phyloP scores from a whole-genome alignment of 2,329 filamentous ascomycete genomes.

The Aspergillus quadrilineatus region DNA sequence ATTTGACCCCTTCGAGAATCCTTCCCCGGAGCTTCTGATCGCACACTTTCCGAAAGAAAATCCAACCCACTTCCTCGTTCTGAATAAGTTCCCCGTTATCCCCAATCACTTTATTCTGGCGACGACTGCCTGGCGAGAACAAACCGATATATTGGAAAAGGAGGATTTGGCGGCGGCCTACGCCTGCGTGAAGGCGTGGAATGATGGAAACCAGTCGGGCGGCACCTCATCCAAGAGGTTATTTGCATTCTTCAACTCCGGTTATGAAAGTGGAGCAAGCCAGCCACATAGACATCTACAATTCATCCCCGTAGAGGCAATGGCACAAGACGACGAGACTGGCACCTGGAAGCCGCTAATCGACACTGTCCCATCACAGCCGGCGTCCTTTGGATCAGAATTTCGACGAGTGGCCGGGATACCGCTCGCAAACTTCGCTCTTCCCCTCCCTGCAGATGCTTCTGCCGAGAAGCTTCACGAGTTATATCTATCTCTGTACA shows the following conservation, averaged over 20 bases:
- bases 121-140: slow-evolving; percentile 44
- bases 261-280: slow-evolving; percentile 49
- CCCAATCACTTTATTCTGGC: slow-evolving; percentile 51
- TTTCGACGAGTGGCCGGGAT: slow-evolving; percentile 34
- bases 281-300: slow-evolving; percentile 50
- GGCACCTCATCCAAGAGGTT: slow-evolving; percentile 26
- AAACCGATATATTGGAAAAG: slow-evolving; percentile 45
- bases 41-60: slow-evolving; percentile 37
- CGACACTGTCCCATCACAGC: slow-evolving; percentile 31
- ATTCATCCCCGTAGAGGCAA: slow-evolving; percentile 48
- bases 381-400: slow-evolving; percentile 17
- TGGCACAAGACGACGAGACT: slow-evolving; percentile 34
- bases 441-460: slow-evolving; percentile 41
- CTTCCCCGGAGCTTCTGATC: slow-evolving; percentile 43
- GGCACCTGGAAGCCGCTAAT: slow-evolving; percentile 52
- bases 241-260: slow-evolving; percentile 53
- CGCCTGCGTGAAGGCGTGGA: slow-evolving; percentile 45
- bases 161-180: slow-evolving; percentile 44
- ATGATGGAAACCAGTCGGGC: slow-evolving; percentile 12
- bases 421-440: slow-evolving; percentile 53
- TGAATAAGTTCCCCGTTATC: slow-evolving; percentile 53
- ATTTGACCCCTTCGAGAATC: slow-evolving; percentile 47
- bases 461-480: slow-evolving; percentile 36
- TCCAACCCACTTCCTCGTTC: slow-evolving; percentile 42
- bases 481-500: slow-evolving; percentile 46